A percentile compares a stretch with the other conserved stretches of the same genome.
Evolutionary conservation across 2,329 filamentous ascomycete genomes (phyloP).

Genomic region (Thelonectria olida): DNA sequence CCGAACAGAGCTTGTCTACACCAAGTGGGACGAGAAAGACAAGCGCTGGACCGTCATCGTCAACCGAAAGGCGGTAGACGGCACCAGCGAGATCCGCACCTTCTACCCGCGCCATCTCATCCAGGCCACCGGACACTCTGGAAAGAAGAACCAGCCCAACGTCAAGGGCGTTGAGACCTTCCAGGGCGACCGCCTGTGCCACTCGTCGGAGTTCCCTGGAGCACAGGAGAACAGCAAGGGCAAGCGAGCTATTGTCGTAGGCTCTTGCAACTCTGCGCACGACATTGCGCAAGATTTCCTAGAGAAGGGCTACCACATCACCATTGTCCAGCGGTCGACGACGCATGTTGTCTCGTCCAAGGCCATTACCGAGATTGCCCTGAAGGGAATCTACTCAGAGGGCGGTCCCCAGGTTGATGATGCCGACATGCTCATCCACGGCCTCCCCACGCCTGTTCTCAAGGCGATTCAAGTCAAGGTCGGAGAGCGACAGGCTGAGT

Average conservation of each 20-base stretch:
- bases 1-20: constrained; percentile 56
- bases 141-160: constrained; percentile 68
- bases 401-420: constrained; percentile 70
- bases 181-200: constrained; percentile 67
- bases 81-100: constrained; percentile 59
- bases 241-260: constrained; percentile 72
- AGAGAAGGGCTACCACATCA: constrained; percentile 73
- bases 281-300: constrained; percentile 75
- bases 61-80: constrained; percentile 58
- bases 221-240: constrained; percentile 56
- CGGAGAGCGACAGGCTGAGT: constrained; percentile 44
- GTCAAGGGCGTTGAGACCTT: constrained; percentile 68
- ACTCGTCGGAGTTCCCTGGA: constrained; percentile 69
- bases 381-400: constrained; percentile 62
- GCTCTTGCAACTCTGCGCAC: constrained; percentile 74
- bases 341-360: constrained; percentile 71
- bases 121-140: constrained; percentile 74
- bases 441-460: constrained; percentile 65
- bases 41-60: constrained; percentile 66
- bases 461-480: constrained; percentile 65
- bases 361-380: constrained; percentile 59
- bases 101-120: constrained; percentile 71
- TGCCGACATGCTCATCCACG: constrained; percentile 68
- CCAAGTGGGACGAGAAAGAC: constrained; percentile 59
- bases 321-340: constrained; percentile 74